Conservation (phyloP, 83 land plant species). For the Larix sibirica region DNA sequence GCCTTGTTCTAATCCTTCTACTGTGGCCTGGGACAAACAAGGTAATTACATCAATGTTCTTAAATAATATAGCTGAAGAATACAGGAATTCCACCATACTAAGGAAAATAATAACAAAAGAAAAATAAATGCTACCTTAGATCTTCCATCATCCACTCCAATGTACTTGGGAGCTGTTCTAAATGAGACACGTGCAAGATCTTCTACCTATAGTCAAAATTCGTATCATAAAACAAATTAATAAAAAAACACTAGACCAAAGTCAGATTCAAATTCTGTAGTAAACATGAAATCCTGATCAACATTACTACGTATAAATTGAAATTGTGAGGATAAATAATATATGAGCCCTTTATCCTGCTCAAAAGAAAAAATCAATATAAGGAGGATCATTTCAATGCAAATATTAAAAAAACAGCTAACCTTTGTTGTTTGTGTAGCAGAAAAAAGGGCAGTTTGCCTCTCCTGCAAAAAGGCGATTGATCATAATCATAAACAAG, state of each 20-base stretch:
- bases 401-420: not conserved
- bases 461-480: conserved; percentile 54
- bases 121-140: conserved; percentile 44
- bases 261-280: not conserved
- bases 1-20: conserved; percentile 94
- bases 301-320: not conserved
- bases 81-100: not conserved
- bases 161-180: conserved; percentile 76
- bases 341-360: not conserved
- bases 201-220: conserved; percentile 74
- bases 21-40: conserved; percentile 68
- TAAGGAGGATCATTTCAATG: not conserved
- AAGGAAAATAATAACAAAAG: not conserved
- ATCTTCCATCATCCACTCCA: conserved; percentile 94
- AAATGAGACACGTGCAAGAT: conserved; percentile 90
- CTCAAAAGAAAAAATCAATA: not conserved
- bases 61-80: not conserved
- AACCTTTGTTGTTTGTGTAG: conserved; percentile 96
- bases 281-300: not conserved
- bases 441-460: conserved; percentile 95
- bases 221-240: not conserved
- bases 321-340: not conserved
- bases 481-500: not conserved
- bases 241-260: not conserved
- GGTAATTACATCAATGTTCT: not conserved